phyloP scores from a whole-genome alignment of 2,329 filamentous ascomycete genomes.

The Neodidymelliopsis sp. region DNA sequence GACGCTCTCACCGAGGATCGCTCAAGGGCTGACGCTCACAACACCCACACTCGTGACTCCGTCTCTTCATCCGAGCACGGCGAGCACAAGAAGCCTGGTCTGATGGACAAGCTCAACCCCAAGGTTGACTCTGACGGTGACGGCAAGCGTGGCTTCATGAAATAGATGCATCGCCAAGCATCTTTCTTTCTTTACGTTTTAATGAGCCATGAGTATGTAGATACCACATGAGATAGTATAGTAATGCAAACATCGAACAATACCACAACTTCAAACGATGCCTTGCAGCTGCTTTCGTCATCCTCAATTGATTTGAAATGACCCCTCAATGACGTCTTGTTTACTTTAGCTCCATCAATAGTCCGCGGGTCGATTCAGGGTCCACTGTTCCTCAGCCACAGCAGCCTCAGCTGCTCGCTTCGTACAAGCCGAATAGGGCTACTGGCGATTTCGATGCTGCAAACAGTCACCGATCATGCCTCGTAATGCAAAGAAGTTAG shows the following conservation, averaged over 20 bases:
- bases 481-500: neutral
- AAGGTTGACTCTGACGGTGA: constrained; percentile 60
- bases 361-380: neutral
- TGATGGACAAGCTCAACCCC: constrained; percentile 65
- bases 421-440: neutral
- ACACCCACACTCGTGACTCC: constrained; percentile 14
- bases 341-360: constrained; percentile 2
- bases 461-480: neutral
- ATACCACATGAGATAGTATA: constrained; percentile 13
- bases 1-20: constrained; percentile 29
- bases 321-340: constrained; percentile 17
- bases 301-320: neutral
- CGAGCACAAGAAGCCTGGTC: constrained; percentile 52
- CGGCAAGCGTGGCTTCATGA: constrained; percentile 64
- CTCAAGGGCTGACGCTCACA: constrained; percentile 18
- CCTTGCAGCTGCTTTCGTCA: neutral
- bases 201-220: constrained; percentile 14
- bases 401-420: constrained; percentile 9
- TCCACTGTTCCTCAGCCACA: constrained; percentile 16
- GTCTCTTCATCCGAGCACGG: constrained; percentile 12
- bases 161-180: constrained; percentile 40
- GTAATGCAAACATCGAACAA: constrained; percentile 10
- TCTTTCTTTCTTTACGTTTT: neutral
- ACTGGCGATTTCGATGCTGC: neutral
- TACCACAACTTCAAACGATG: neutral